Conservation (phyloP, 768 basidiomycete species). For the Leccinum subtestaceum region DNA sequence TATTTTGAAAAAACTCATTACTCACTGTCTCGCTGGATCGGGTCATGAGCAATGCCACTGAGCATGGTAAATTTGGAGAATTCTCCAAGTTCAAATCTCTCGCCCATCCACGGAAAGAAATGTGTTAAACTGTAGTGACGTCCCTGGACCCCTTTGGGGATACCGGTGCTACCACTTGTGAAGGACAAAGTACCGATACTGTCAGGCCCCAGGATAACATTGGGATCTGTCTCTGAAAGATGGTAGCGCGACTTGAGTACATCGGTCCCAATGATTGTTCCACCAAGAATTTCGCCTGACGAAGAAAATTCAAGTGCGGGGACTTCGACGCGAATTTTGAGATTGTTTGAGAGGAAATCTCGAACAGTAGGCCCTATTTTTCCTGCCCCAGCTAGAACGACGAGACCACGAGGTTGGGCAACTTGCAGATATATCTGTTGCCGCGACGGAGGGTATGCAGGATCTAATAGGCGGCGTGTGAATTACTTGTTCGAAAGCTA, state of each 20-base stretch:
- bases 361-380: constrained; percentile 76
- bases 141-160: constrained; percentile 96
- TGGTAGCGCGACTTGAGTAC: constrained; percentile 53
- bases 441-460: constrained; percentile 91
- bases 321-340: constrained; percentile 86
- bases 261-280: constrained; percentile 49
- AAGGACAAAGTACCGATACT: constrained; percentile 93
- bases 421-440: constrained; percentile 93
- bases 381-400: constrained; percentile 91
- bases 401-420: constrained; percentile 85
- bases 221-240: constrained; percentile 70
- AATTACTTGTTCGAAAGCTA: constrained; percentile 2
- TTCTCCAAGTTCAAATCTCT: constrained; percentile 72
- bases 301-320: constrained; percentile 79
- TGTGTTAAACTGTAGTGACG: constrained; percentile 95
- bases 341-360: constrained; percentile 72
- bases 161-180: constrained; percentile 95
- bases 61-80: constrained; percentile 95
- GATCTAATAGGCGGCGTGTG: constrained; percentile 52
- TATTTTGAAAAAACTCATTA: constrained; percentile 13
- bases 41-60: constrained; percentile 98
- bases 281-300: constrained; percentile 66
- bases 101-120: constrained; percentile 99
- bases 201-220: constrained; percentile 89
- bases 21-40: constrained; percentile 97